A percentile compares a stretch with the other conserved stretches of the same genome.
Evolutionary conservation across 352 stramenopile species (phyloP).

Genomic region (Phytophthora ramorum): DNA sequence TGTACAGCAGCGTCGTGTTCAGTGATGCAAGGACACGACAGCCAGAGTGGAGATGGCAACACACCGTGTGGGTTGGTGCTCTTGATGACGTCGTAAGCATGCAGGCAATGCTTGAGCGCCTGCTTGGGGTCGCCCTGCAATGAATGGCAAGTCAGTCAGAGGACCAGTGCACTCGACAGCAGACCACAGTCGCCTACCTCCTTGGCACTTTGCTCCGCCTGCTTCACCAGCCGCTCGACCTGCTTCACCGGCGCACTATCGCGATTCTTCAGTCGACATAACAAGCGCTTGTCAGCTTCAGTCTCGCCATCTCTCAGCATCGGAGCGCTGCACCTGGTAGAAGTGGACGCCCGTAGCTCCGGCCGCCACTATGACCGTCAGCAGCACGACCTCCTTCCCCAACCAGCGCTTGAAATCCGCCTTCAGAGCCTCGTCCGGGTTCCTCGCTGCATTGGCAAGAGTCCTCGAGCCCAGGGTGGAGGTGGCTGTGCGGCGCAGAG

Average conservation of each 20-base stretch:
- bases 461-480: slow-evolving; percentile 3
- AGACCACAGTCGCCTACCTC: slow-evolving; percentile 34
- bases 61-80: slow-evolving; percentile 70
- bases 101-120: slow-evolving; percentile 71
- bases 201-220: slow-evolving; percentile 55
- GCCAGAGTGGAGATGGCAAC: background rate
- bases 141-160: background rate
- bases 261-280: slow-evolving; percentile 49
- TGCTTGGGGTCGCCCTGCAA: slow-evolving; percentile 49
- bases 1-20: slow-evolving; percentile 17
- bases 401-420: slow-evolving; percentile 71
- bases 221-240: slow-evolving; percentile 56
- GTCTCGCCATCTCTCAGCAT: background rate
- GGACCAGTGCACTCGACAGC: background rate
- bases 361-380: slow-evolving; percentile 51
- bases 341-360: slow-evolving; percentile 67
- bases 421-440: slow-evolving; percentile 58
- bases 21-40: background rate
- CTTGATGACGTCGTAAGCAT: slow-evolving; percentile 72
- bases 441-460: slow-evolving; percentile 29
- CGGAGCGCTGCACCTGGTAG: slow-evolving; percentile 52
- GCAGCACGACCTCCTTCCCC: slow-evolving; percentile 53
- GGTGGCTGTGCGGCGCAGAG: slow-evolving; percentile 3
- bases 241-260: slow-evolving; percentile 63
- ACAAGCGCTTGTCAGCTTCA: slow-evolving; percentile 13